Conservation (phyloP, 495 filamentous ascomycete species). For the Penicillium cosmopolitanum region DNA sequence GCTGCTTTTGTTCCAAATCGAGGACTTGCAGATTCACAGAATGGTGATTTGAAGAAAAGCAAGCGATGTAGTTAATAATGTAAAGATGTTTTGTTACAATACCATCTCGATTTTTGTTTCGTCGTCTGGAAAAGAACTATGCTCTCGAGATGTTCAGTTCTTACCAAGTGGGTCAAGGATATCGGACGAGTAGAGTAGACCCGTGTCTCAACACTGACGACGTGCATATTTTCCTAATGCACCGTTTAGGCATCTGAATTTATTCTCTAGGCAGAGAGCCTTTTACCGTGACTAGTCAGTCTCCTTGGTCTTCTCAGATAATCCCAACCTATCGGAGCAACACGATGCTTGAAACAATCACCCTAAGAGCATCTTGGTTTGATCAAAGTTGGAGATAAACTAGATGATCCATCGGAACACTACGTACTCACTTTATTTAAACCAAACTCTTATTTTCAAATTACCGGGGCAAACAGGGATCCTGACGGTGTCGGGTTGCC, state of each 20-base stretch:
- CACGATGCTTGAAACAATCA: not conserved
- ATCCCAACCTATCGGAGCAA: too few relatives aligned
- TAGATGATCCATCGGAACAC: not conserved
- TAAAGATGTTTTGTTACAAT: not conserved
- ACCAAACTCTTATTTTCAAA: not conserved
- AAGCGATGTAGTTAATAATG: not conserved
- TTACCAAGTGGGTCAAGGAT: too few relatives aligned
- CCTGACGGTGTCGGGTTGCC: not conserved
- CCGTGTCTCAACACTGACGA: too few relatives aligned
- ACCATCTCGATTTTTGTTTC: not conserved
- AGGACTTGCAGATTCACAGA: not conserved
- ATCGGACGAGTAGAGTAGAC: too few relatives aligned
- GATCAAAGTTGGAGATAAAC: not conserved
- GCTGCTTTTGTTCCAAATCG: not conserved
- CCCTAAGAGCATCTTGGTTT: not conserved
- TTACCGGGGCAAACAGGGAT: not conserved
- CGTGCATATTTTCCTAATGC: too few relatives aligned
- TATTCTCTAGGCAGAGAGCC: too few relatives aligned
- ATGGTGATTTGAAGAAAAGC: not conserved
- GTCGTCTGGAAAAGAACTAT: too few relatives aligned
- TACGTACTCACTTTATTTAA: not conserved
- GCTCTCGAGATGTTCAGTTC: too few relatives aligned
- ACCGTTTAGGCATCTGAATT: too few relatives aligned
- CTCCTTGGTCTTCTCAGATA: not conserved
- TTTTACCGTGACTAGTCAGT: not conserved